Conservation (phyloP, 139 green algal genomes). For the Chlorella vulgaris region DNA sequence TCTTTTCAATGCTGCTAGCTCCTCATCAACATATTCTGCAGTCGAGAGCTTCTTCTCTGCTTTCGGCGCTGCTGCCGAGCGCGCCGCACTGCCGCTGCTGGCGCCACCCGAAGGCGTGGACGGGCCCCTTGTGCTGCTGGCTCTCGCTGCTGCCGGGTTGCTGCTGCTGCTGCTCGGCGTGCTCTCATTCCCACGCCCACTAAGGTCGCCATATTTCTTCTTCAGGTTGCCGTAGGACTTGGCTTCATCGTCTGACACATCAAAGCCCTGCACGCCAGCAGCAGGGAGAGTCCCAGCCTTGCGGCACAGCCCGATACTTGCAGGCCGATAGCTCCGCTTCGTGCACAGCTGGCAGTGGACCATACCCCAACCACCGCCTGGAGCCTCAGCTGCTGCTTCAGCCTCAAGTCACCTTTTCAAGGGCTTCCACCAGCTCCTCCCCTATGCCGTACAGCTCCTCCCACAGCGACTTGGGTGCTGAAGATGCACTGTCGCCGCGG, state of each 20-base stretch:
- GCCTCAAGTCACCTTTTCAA: constrained; percentile 47
- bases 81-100: background rate
- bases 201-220: constrained; percentile 1
- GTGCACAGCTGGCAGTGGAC: no score
- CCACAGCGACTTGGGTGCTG: constrained; percentile 46
- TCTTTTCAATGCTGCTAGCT: constrained; percentile 56
- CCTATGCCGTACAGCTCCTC: constrained; percentile 68
- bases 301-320: no score
- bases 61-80: background rate
- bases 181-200: background rate
- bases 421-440: constrained; percentile 71
- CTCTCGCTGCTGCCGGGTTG: background rate
- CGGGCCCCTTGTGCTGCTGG: no score
- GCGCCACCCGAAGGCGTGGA: no score
- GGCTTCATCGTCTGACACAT: constrained; percentile 21
- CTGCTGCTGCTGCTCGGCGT: background rate
- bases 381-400: no score
- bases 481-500: background rate
- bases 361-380: background rate
- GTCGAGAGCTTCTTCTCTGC: background rate
- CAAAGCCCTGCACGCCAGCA: background rate
- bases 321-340: no score
- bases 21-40: constrained; percentile 45
- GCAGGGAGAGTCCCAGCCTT: no score
- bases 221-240: background rate